Evolutionary conservation across 2,329 filamentous ascomycete species (phyloP), one percentile per base, ranked within the genome.

Genomic region (Xylaria sp.): DNA sequence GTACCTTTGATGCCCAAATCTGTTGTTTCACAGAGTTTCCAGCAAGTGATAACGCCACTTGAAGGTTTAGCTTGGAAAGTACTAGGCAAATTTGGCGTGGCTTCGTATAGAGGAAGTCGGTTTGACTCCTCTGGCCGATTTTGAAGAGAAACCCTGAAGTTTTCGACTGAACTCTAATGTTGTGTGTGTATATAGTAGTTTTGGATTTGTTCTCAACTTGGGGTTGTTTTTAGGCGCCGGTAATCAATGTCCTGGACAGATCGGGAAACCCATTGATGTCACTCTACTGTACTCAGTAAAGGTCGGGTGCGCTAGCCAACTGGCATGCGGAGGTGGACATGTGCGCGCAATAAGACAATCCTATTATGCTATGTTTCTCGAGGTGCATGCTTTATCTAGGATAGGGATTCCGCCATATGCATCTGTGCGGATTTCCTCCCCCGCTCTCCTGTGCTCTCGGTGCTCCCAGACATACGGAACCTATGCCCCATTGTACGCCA

Each of bases 301-400:
- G 48, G 47, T 37, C 16, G 40, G 29, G n/a, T 62, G 47, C 48
- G 48, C 35, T 59, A 59, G 55, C 51, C 67, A 53, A 50, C 66
- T 73, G 69, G 71, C 67, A 75, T 74, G 72, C 53, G 66, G 4
- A 32, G 9, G 29, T 66, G 71, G 65, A 60, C 60, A 70, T 63
- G 44, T 21, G 61, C 44, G 44, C 18, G 61, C 44, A 44, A 51
- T 63, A 51, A 66, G 63, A 69, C 61, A 69, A 60, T 63, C 18
- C 58, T 67, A 65, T 54, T 69, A 62, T 73, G 54, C 62, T 69
- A 25, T 70, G 48, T 60, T 64, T 63, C 57, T 57, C 18, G 23
- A 42, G 42, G 29, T 61, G 65, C 57, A 61, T 53, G 23, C 69
- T 73, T 73, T 73, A 72, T 71, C 64, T 70, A 66, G 54, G 59